A percentile compares a stretch with the other conserved stretches of the same genome.
These are phyloP conservation scores for Penicillium frequentans DNA, from an alignment of 2,329 filamentous ascomycete genomes.

Conservation along the genomic window DNA sequence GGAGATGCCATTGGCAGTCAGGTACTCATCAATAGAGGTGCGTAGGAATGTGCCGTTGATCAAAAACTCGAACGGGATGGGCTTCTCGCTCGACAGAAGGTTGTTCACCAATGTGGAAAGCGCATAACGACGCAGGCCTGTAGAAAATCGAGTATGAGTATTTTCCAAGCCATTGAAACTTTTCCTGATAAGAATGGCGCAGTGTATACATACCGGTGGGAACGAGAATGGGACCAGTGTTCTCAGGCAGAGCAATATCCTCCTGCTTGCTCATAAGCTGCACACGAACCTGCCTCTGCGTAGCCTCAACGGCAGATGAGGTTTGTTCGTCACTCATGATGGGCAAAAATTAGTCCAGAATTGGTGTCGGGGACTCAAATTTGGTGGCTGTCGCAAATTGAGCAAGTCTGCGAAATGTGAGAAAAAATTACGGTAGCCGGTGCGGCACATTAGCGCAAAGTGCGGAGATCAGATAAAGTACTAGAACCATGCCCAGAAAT, in stretches of 20 bases:
- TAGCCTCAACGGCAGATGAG: slow-evolving; percentile 23
- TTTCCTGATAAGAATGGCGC: not conserved
- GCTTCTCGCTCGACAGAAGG: slow-evolving; percentile 56
- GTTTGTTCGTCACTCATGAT: slow-evolving; percentile 28
- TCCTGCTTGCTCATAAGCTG: slow-evolving; percentile 54
- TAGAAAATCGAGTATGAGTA: slow-evolving; percentile 11
- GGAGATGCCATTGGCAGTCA: slow-evolving; percentile 81
- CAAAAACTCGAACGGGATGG: slow-evolving; percentile 76
- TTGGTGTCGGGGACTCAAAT: slow-evolving; percentile 15
- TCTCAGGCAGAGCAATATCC: slow-evolving; percentile 55
- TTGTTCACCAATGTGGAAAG: slow-evolving; percentile 65
- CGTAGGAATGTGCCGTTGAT: slow-evolving; percentile 91
- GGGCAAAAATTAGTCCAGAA: slow-evolving; percentile 11
- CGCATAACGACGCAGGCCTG: slow-evolving; percentile 57
- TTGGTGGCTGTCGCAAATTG: slow-evolving; percentile 28
- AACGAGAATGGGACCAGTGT: slow-evolving; percentile 57
- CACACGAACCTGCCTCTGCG: slow-evolving; percentile 53
- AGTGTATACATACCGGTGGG: slow-evolving; percentile 50
- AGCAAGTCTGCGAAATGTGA: slow-evolving; percentile 29
- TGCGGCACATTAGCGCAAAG: slow-evolving; percentile 42
- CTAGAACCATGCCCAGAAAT: not conserved
- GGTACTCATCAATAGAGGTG: slow-evolving; percentile 86
- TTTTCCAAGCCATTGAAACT: not conserved
- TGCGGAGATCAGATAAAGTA: slow-evolving; percentile 30
- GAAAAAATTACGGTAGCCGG: slow-evolving; percentile 43